These are phyloP conservation scores for Arachnopeziza araneosa DNA, from an alignment of 2,329 filamentous ascomycete genomes.

Conservation along the genomic window DNA sequence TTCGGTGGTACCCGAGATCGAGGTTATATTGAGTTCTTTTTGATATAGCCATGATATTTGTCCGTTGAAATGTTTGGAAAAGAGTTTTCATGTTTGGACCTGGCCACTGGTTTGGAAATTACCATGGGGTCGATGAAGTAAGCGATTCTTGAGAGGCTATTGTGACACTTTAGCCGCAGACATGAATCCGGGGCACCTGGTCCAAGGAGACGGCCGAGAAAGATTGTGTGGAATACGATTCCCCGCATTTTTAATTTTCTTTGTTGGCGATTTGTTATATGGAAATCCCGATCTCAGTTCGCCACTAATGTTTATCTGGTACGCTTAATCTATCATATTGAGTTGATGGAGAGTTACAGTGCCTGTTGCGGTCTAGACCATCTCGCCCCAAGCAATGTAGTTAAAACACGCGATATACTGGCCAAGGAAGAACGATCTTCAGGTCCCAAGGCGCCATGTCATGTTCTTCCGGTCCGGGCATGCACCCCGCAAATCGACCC, in stretches of 20 bases:
- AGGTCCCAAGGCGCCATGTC: neutral
- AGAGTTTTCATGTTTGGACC: conserved; percentile 5
- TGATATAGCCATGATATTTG: neutral
- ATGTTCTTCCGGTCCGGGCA: neutral
- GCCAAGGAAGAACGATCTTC: neutral
- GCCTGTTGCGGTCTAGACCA: too few species aligned
- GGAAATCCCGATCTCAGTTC: neutral
- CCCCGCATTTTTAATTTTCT: conserved; percentile 11
- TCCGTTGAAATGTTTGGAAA: neutral
- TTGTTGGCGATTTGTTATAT: neutral
- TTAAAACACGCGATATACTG: neutral
- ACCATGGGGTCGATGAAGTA: conserved; percentile 1
- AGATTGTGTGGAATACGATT: conserved; percentile 5
- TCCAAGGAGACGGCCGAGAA: neutral
- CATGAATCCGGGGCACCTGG: neutral
- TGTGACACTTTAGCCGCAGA: conserved; percentile 6
- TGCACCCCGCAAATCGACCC: neutral
- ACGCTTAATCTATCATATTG: neutral
- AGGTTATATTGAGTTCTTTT: neutral
- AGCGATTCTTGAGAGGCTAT: conserved; percentile 3
- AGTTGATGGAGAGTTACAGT: too few species aligned
- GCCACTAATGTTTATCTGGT: conserved; percentile 1
- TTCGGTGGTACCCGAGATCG: neutral
- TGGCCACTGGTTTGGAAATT: neutral
- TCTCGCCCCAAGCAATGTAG: neutral